Percentiles rank a stretch among this genome's conserved stretches.
phyloP scores from a whole-genome alignment of 2,329 filamentous ascomycete species.

The Talaromyces sp. region DNA sequence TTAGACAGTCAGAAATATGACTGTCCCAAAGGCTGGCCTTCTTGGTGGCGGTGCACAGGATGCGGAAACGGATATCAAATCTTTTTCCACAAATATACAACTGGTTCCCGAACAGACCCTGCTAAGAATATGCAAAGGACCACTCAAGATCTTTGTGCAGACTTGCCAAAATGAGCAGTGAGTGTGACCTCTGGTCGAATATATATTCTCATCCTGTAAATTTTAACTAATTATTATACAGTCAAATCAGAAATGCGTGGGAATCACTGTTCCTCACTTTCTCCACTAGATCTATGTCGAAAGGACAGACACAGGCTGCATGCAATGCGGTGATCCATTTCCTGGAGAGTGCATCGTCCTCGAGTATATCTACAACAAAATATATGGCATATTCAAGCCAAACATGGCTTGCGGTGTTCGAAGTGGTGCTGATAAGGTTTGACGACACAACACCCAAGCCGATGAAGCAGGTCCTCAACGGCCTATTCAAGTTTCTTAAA shows the following conservation, averaged over 20 bases:
- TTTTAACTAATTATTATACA: conserved; percentile 21
- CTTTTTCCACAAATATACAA: conserved; percentile 34
- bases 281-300: conserved; percentile 35
- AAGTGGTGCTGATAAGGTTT: conserved; percentile 40
- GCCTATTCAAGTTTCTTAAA: conserved; percentile 35
- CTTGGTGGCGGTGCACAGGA: conserved; percentile 18
- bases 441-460: conserved; percentile 45
- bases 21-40: conserved; percentile 20
- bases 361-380: conserved; percentile 31
- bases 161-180: conserved; percentile 33
- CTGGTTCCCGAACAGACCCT: conserved; percentile 34
- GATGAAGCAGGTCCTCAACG: conserved; percentile 44
- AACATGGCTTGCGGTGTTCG: conserved; percentile 41
- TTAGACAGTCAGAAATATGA: conserved; percentile 22
- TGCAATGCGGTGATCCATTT: conserved; percentile 47
- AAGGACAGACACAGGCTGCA: conserved; percentile 40
- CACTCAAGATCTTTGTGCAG: conserved; percentile 33
- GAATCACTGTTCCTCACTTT: conserved; percentile 42
- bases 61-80: conserved; percentile 19
- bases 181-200: conserved; percentile 16
- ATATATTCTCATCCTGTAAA: not conserved
- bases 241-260: conserved; percentile 37
- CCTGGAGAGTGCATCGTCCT: conserved; percentile 36
- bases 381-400: conserved; percentile 32
- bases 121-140: conserved; percentile 34